A percentile compares a stretch with the other conserved stretches of the same genome.
Conservation (phyloP, 129 eudicot species). For the Heracleum sosnowskyi region DNA sequence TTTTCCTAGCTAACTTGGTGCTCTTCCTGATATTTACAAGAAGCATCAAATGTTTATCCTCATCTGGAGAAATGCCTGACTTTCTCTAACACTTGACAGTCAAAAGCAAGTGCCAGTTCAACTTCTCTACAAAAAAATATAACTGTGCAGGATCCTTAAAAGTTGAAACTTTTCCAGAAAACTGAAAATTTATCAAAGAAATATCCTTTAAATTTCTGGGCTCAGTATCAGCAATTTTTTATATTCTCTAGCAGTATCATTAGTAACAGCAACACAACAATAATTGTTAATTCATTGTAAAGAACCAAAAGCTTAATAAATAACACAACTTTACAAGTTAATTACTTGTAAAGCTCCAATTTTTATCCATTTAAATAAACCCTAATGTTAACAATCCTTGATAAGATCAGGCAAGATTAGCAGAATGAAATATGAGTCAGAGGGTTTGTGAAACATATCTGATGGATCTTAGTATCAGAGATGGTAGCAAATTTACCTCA, state of each 20-base stretch:
- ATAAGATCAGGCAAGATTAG: not conserved
- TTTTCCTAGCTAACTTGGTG: conserved; percentile 29
- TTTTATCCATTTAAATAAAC: not conserved
- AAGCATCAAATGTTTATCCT: conserved; percentile 35
- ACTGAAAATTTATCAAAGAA: not conserved
- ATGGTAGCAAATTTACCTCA: conserved; percentile 3
- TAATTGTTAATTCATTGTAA: not conserved
- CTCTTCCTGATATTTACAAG: conserved; percentile 32
- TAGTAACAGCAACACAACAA: not conserved
- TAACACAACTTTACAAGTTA: not conserved
- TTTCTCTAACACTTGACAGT: not conserved
- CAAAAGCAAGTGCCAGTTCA: not conserved
- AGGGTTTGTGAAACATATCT: not conserved
- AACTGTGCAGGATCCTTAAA: not conserved
- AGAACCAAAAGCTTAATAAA: not conserved
- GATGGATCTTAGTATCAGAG: no score
- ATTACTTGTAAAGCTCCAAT: not conserved
- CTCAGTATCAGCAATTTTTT: not conserved
- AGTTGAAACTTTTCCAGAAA: not conserved
- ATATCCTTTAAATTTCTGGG: not conserved
- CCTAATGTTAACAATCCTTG: not conserved
- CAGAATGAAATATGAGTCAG: not conserved
- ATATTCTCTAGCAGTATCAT: not conserved
- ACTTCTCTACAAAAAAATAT: not conserved
- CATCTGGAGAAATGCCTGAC: conserved; percentile 23